Evolutionary conservation across 1,284 basidiomycete species (phyloP).

Genomic region (Exobasidium rhododendri): DNA sequence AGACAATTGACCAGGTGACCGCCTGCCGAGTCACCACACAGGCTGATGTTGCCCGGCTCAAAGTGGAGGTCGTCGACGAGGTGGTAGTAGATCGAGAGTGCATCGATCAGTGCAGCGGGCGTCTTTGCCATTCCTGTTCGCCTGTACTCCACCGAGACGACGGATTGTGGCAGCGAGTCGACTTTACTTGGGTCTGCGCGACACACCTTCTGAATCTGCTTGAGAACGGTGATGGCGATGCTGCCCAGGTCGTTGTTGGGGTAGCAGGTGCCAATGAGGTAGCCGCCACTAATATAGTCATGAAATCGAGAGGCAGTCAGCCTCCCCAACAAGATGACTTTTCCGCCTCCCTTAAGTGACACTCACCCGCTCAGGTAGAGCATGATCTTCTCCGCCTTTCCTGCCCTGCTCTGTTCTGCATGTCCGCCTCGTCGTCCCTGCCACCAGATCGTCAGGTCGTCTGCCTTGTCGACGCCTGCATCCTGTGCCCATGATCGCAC

Average conservation of each 20-base stretch:
- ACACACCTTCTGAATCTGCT: background rate
- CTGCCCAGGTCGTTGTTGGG: background rate
- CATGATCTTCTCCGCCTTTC: background rate
- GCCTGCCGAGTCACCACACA: constrained; percentile 1
- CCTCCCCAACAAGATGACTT: background rate
- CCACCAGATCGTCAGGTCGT: background rate
- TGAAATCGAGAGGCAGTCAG: background rate
- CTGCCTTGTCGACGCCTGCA: background rate
- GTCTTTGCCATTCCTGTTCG: background rate
- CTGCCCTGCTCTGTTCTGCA: background rate
- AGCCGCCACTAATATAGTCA: background rate
- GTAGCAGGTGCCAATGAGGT: background rate
- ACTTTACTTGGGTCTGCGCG: too few species aligned
- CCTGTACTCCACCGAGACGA: background rate
- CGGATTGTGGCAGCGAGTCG: background rate
- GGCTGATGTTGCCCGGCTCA: background rate
- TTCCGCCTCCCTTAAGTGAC: too few species aligned
- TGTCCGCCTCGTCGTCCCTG: background rate
- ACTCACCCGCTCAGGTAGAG: constrained; percentile 6
- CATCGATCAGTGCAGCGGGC: constrained; percentile 1
- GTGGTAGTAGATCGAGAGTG: background rate
- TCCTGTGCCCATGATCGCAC: background rate
- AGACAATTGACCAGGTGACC: background rate
- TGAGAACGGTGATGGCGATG: background rate
- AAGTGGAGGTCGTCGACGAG: background rate